A percentile compares a stretch with the other conserved stretches of the same genome.
phyloP scores from a whole-genome alignment of 306 rosid genomes.

The Delonix regia region DNA sequence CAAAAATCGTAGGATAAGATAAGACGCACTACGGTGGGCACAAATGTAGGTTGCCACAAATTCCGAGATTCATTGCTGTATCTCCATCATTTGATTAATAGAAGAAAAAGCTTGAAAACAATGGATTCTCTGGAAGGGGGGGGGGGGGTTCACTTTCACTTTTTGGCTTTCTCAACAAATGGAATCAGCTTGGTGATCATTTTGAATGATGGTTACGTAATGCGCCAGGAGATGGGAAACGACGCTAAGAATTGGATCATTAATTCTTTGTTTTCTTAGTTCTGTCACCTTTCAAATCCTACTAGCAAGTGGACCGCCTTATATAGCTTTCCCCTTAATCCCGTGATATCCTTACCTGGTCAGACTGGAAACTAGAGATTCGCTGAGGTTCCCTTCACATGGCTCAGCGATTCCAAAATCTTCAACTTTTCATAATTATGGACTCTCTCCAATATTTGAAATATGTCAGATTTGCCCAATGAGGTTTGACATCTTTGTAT shows the following conservation, averaged over 20 bases:
- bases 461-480: no score
- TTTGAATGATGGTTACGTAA: neutral
- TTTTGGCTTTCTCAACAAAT: neutral
- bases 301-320: neutral
- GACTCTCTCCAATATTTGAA: no score
- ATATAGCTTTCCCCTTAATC: neutral
- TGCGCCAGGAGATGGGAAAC: neutral
- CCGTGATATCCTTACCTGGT: neutral
- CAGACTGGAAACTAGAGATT: neutral
- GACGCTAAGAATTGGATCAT: neutral
- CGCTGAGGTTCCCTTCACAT: neutral
- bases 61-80: neutral
- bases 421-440: no score
- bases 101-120: neutral
- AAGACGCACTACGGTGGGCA: conserved; percentile 14
- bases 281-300: no score
- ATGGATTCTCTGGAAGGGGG: neutral
- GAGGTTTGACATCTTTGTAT: no score
- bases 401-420: neutral
- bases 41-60: neutral
- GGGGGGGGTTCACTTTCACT: neutral
- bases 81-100: neutral
- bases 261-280: neutral
- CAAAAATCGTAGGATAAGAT: neutral
- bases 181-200: neutral